Conservation (phyloP, 768 basidiomycete genomes). For the Rhodotorula graminis region DNA sequence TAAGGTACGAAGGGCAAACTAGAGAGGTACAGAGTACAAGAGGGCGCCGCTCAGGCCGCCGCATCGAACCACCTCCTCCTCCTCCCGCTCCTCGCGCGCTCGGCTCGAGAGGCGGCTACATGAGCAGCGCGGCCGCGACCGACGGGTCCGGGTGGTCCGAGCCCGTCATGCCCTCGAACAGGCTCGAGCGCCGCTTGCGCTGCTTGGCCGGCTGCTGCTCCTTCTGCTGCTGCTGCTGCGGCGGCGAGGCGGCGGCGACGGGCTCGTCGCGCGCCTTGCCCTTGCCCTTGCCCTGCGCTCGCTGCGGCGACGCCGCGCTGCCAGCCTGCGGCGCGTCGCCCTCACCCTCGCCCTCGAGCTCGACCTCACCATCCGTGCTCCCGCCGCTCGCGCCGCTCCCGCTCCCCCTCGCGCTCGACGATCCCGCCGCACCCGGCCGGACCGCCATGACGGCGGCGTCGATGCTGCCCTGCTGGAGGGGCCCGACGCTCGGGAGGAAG, state of each 20-base stretch:
- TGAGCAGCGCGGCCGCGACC: not conserved
- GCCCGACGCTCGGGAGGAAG: not conserved
- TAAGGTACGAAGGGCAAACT: too few relatives aligned
- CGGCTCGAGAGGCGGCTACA: not conserved
- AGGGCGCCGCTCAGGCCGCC: too few relatives aligned
- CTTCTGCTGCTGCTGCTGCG: not conserved
- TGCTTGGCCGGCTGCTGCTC: not conserved
- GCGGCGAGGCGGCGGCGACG: not conserved
- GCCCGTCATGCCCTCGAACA: not conserved
- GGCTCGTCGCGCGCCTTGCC: not conserved
- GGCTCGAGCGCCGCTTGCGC: not conserved
- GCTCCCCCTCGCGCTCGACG: not conserved
- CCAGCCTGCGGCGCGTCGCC: not conserved
- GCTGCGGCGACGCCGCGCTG: not conserved
- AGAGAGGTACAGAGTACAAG: not conserved
- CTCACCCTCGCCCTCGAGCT: not conserved
- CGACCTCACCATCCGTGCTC: not conserved
- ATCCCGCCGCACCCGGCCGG: not conserved
- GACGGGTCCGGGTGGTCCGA: not conserved
- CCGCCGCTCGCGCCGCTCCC: not conserved
- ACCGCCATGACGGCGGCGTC: not conserved
- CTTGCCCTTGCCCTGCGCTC: not conserved
- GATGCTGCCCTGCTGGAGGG: not conserved
- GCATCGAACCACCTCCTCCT: too few relatives aligned
- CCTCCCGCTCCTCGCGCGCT: too few relatives aligned